A percentile compares a stretch with the other conserved stretches of the same genome.
Evolutionary conservation across 164 flowering plant species (phyloP).

Genomic region (Warburgia ugandensis): DNA sequence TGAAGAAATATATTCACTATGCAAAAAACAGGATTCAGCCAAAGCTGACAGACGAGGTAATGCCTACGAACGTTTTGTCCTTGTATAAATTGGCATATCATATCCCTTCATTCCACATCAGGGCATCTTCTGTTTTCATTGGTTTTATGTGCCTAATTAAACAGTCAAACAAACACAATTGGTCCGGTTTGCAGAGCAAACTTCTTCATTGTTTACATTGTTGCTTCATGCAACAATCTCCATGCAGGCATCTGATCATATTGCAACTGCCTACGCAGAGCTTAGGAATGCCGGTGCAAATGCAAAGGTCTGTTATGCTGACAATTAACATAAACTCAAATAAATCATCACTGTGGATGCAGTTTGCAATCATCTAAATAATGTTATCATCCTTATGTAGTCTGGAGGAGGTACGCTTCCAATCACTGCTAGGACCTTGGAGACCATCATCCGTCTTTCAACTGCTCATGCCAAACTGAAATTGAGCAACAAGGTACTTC

Average conservation of each 20-base stretch:
- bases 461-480: constrained; percentile 98
- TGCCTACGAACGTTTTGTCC: too few species aligned
- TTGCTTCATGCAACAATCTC: too few species aligned
- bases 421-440: constrained; percentile 93
- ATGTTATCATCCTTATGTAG: constrained; percentile 24
- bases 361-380: background rate
- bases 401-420: constrained; percentile 94
- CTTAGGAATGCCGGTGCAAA: constrained; percentile 73
- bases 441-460: constrained; percentile 93
- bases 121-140: background rate
- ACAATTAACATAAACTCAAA: too few species aligned
- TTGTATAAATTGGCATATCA: background rate
- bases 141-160: background rate
- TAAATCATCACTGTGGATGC: background rate
- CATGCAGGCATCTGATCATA: constrained; percentile 83
- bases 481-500: constrained; percentile 67
- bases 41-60: constrained; percentile 91
- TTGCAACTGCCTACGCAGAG: constrained; percentile 93
- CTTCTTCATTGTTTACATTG: background rate
- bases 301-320: constrained; percentile 63
- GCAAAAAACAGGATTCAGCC: constrained; percentile 92
- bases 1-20: constrained; percentile 94
- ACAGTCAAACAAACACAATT: too few species aligned
- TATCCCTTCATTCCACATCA: constrained; percentile 2
- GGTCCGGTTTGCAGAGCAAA: background rate